Base-by-base conservation (phyloP, 176 grass and related monocot species). In the Cymbopogon citratus region DNA sequence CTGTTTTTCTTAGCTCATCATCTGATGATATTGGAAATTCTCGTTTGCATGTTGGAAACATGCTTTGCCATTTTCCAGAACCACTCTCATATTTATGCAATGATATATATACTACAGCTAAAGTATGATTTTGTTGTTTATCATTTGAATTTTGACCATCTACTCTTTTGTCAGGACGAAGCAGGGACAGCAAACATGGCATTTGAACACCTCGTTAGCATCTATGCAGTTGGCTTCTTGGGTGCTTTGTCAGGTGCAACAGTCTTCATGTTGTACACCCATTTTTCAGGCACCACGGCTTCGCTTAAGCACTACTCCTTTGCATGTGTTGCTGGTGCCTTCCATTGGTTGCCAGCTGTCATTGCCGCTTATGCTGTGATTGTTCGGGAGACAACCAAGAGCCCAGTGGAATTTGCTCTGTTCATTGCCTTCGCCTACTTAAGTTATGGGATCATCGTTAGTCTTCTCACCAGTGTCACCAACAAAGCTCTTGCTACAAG, bases 311-410 rank as follows among this genome's bases (percentile, higher is more conserved):
- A 86, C 71, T 93, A 90, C 88, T 83, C 66, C 29, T 80, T 90
- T 26, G 85, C 79, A 12, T 93, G 88, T 54, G 29, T 93, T 80
- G 91, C 88, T 14, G 91, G 91, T 69, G 79, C 83, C 3, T 90
- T 93, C 83, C 85, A 90, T n/a, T 93, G 91, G 91, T 68, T 90
- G 60, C 91, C 88, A 38, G 82, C 88, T 75, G 66, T 69, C 59
- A 67, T 93, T 16, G 60, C 88, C 5, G 70, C 70, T 40, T 90
- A 88, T 83, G 88, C 70, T 41, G 79, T 87, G 75, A 83, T 88
- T 73, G 43, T 85, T 9, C 72, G 0, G 72, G 88, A 86, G 70
- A 33, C 39, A 2, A 73, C 85, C 63, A 74, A 66, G 29, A 77
- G 48, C 71, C 75, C 85, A 29, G 4, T 72, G 81, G 15, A 60